A percentile compares a stretch with the other conserved stretches of the same genome.
These are phyloP conservation scores for Ligustrum vulgare DNA, from an alignment of 257 asterid genomes.

Conservation along the genomic window DNA sequence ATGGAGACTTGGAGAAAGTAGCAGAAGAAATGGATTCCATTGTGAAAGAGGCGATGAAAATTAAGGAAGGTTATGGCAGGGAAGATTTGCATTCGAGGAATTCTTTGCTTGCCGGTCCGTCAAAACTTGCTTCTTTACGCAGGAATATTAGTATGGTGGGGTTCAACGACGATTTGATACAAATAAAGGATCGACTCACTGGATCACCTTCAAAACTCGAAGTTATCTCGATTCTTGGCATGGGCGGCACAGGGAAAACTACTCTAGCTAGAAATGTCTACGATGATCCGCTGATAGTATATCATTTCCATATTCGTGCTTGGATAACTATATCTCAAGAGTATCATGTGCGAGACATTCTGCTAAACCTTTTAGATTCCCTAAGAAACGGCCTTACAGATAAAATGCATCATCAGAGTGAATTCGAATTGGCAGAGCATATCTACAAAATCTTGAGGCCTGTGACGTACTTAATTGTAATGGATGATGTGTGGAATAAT, in stretches of 20 bases:
- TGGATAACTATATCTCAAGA: slow-evolving; percentile 5
- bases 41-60: not conserved
- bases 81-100: not conserved
- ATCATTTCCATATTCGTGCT: not conserved
- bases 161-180: not conserved
- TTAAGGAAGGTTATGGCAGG: not conserved
- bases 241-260: slow-evolving; percentile 10
- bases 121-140: not conserved
- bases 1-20: not conserved
- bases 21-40: not conserved
- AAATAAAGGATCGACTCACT: not conserved
- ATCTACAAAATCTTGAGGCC: not conserved
- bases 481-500: slow-evolving; percentile 14
- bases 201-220: not conserved
- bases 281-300: not conserved
- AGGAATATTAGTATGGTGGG: not conserved
- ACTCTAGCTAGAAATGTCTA: not conserved
- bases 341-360: not conserved
- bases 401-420: not conserved
- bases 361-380: not conserved
- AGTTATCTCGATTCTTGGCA: slow-evolving; percentile 4
- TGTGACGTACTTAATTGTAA: not conserved
- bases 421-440: not conserved
- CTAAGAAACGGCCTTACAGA: not conserved
- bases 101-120: not conserved